Evolutionary conservation across 1,139 yeast genomes (phyloP), one percentile per base, ranked within the genome.

Genomic region (Debaryomycetaceae sp.): DNA sequence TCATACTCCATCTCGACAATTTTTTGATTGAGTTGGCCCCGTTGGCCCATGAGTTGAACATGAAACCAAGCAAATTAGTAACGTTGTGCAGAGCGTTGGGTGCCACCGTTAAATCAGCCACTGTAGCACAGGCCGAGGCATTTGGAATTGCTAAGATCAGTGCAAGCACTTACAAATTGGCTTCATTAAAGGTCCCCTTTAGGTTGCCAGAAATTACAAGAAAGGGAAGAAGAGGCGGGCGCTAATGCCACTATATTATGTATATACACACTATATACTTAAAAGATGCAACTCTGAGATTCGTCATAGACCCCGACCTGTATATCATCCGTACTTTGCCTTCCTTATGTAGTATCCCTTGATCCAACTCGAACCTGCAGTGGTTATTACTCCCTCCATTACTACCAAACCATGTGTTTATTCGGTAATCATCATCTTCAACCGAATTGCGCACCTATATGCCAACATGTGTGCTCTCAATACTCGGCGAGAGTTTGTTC

Each of bases 181-280:
- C 97, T 6, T 67, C 79, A 22, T 77, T 93, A 64, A 84, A 80
- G 62, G 96, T 90, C 35, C 99, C 99, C 36, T 85, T 95, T 67
- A 85, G 83, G 62, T 73, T 89, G 46, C 99, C 99, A 7, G 93
- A 87, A 56, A 76, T 87, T 76, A 78, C 83, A 13, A 82, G 84
- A 72, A 76, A 89, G 62, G 83, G 82, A 24, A 77, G 84, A 47
- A 56, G 41, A 44, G 41, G 31, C 31, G 31, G 31, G 31, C 31
- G 31, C 11, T 27, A 11, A 27, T 27, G 8, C 11, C 4, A 11
- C 3, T 11, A 27, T 11, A 27, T 3, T 4, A 8, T 27, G 11
- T 27, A 27, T 11, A 11, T 27, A 11, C 31, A 27, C 31, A 27
- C 11, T 27, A 27, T 27, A 27, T 27, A 27, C 31, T 27, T 7